Conservation (phyloP, 1,284 basidiomycete genomes). For the Anthracocystis panici-leucophaei region DNA sequence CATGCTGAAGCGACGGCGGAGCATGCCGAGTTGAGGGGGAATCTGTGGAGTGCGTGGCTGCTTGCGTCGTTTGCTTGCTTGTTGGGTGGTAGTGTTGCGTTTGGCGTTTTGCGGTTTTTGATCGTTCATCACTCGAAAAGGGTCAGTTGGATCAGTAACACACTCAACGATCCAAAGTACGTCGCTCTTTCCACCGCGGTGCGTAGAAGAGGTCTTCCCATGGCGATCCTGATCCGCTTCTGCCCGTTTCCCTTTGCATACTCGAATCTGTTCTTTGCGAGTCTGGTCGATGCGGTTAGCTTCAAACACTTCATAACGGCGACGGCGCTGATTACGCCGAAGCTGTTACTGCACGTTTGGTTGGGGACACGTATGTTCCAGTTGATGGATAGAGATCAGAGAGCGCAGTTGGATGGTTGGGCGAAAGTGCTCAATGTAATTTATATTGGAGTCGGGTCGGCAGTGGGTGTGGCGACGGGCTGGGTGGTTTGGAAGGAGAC, state of each 20-base stretch:
- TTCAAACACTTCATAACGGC: slow-evolving; percentile 57
- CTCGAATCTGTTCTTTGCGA: slow-evolving; percentile 51
- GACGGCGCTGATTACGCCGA: slow-evolving; percentile 61
- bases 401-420: slow-evolving; percentile 43
- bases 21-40: slow-evolving; percentile 17
- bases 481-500: slow-evolving; percentile 50
- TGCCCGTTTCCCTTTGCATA: slow-evolving; percentile 64
- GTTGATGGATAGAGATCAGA: slow-evolving; percentile 55
- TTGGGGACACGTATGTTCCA: slow-evolving; percentile 61
- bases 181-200: slow-evolving; percentile 62
- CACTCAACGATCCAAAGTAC: slow-evolving; percentile 53
- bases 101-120: slow-evolving; percentile 43
- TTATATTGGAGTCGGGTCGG: slow-evolving; percentile 45
- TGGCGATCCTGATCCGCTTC: slow-evolving; percentile 64
- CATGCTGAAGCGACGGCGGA: slow-evolving; percentile 17
- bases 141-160: slow-evolving; percentile 20
- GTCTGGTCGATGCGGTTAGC: slow-evolving; percentile 48
- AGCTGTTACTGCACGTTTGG: slow-evolving; percentile 65
- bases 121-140: slow-evolving; percentile 33
- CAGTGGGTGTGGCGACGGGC: slow-evolving; percentile 35
- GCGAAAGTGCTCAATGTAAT: slow-evolving; percentile 43
- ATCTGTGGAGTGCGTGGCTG: slow-evolving; percentile 52
- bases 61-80: slow-evolving; percentile 58
- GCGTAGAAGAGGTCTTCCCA: slow-evolving; percentile 41
- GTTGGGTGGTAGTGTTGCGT: slow-evolving; percentile 53